Percentiles rank a stretch among this genome's conserved stretches.
phyloP scores from a whole-genome alignment of 176 grass and related monocot genomes.

The Melocanna baccifera region DNA sequence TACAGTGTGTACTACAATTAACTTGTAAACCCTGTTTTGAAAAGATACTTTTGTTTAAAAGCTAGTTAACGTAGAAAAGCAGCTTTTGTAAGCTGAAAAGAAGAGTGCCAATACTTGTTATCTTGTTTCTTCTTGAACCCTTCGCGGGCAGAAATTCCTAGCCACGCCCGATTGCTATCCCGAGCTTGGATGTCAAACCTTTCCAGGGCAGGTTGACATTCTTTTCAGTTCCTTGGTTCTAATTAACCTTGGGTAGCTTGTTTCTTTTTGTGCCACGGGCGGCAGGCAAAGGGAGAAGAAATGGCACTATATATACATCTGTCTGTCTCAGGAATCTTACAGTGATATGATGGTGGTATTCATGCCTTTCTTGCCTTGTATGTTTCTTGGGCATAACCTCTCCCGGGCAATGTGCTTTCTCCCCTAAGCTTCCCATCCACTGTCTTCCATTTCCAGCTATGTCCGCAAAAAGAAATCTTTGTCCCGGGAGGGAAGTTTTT shows the following conservation, averaged over 20 bases:
- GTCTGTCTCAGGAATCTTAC: conserved; percentile 31
- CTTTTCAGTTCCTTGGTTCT: not conserved
- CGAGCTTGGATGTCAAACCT: not conserved
- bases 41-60: too few species aligned
- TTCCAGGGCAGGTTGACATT: not conserved
- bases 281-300: not conserved
- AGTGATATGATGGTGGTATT: conserved; percentile 6
- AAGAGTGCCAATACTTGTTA: too few species aligned
- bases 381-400: conserved; percentile 69
- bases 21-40: too few species aligned
- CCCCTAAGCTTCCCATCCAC: conserved; percentile 17
- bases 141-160: too few species aligned
- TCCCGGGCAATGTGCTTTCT: conserved; percentile 61
- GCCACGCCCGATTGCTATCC: too few species aligned
- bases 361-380: conserved; percentile 67
- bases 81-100: too few species aligned
- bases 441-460: conserved; percentile 44
- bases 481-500: conserved; percentile 21
- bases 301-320: not conserved
- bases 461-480: conserved; percentile 45
- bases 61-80: too few species aligned
- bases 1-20: too few species aligned
- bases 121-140: too few species aligned
- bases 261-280: not conserved
- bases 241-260: not conserved